Percentiles rank a stretch among this genome's conserved stretches.
phyloP scores from a whole-genome alignment of 2,329 filamentous ascomycete species.

The Botryotinia calthae region DNA sequence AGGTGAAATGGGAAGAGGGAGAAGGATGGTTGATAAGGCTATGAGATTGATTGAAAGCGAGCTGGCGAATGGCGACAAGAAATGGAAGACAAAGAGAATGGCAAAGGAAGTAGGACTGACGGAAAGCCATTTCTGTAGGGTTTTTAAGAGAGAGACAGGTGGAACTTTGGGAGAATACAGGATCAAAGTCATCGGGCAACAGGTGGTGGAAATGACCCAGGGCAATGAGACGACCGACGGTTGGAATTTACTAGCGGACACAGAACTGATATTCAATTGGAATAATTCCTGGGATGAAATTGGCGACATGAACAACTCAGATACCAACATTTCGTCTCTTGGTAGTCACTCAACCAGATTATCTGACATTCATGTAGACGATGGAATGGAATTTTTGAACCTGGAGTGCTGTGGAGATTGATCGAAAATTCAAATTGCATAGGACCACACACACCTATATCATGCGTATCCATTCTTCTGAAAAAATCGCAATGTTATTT shows the following conservation, averaged over 20 bases:
- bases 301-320: no score
- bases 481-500: fast-evolving
- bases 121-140: conserved; percentile 57
- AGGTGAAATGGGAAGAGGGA: conserved; percentile 8
- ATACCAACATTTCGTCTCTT: not conserved
- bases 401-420: not conserved
- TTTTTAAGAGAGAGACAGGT: conserved; percentile 51
- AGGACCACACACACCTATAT: not conserved
- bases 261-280: not conserved
- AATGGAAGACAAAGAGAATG: conserved; percentile 46
- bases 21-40: not conserved
- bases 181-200: not conserved
- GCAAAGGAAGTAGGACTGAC: conserved; percentile 52
- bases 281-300: not conserved
- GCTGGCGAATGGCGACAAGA: conserved; percentile 16
- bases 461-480: not conserved
- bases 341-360: not conserved
- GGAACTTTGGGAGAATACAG: conserved; percentile 22
- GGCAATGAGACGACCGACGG: no score
- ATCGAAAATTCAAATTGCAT: not conserved
- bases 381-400: conserved; percentile 8
- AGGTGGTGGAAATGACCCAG: not conserved
- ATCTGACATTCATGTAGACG: not conserved
- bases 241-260: not conserved
- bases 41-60: not conserved